Conservation (phyloP, 805 yeast genomes). For the Hanseniaspora lachancei region DNA sequence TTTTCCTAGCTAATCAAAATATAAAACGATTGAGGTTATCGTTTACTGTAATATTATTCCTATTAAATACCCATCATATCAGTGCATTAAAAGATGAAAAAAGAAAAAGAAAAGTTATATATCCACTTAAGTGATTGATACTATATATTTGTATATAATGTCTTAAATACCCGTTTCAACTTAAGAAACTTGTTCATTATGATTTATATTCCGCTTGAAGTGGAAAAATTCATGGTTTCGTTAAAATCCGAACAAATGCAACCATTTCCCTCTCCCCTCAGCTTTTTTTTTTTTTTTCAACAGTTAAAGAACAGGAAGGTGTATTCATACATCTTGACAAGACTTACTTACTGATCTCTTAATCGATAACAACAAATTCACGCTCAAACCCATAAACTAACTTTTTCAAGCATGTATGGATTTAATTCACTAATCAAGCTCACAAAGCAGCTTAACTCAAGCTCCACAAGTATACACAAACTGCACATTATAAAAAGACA, state of each 20-base stretch:
- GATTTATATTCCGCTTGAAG: not conserved
- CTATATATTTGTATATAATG: not conserved
- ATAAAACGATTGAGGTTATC: not conserved
- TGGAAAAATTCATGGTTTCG: too few relatives aligned
- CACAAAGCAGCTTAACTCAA: not conserved
- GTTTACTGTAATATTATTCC: conserved; percentile 4
- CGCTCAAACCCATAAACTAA: not conserved
- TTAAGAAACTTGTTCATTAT: not conserved
- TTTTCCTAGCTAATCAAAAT: not conserved
- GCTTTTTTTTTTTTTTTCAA: not conserved
- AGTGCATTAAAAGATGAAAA: not conserved
- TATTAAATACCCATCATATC: conserved; percentile 1
- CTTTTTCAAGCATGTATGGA: not conserved
- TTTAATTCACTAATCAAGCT: not conserved
- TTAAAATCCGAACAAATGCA: too few relatives aligned
- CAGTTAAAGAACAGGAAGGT: not conserved
- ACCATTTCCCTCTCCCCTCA: too few relatives aligned
- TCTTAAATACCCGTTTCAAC: not conserved
- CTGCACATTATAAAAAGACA: not conserved
- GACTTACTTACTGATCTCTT: too few relatives aligned
- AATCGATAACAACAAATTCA: too few relatives aligned
- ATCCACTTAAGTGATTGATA: not conserved
- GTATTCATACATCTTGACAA: too few relatives aligned
- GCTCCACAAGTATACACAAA: not conserved
- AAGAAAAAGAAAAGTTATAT: not conserved